Conservation (phyloP, 192 early-diverging fungal genomes). For the Coemansia sp. region DNA sequence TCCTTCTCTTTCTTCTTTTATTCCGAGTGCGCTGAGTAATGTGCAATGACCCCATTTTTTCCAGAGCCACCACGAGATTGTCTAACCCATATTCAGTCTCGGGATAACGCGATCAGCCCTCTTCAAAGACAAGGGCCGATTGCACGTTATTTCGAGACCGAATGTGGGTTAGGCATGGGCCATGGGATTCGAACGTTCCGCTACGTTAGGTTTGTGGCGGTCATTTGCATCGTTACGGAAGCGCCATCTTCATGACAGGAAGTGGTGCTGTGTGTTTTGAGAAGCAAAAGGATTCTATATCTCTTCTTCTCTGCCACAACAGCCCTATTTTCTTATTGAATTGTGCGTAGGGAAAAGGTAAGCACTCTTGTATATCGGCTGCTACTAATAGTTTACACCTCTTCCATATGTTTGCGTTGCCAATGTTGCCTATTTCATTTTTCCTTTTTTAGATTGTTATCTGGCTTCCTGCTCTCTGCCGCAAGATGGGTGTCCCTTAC, state of each 20-base stretch:
- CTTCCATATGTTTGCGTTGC: no score
- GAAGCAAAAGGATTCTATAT: no score
- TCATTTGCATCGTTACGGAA: no score
- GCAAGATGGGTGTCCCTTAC: constrained; percentile 99
- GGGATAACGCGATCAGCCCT: no score
- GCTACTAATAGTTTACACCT: no score
- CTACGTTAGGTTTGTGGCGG: not conserved
- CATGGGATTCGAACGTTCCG: not conserved
- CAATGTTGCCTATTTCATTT: not conserved
- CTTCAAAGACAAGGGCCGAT: not conserved
- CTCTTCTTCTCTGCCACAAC: no score
- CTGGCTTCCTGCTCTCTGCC: constrained; percentile 99
- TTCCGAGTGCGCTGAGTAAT: constrained; percentile 25
- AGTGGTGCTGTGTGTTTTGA: no score
- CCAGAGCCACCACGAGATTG: constrained; percentile 9
- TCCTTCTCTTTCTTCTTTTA: not conserved
- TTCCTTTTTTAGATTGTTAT: constrained; percentile 71
- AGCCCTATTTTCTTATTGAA: not conserved
- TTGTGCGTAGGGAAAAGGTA: constrained; percentile 18
- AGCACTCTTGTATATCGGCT: constrained; percentile 5
- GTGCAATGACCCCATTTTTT: constrained; percentile 51
- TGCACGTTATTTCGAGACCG: no score
- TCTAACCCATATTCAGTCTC: no score
- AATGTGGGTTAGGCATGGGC: not conserved
- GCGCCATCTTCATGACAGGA: no score